A percentile compares a stretch with the other conserved stretches of the same genome.
phyloP scores from a whole-genome alignment of 1,139 yeast genomes.

The Debaryomyces singareniensis region DNA sequence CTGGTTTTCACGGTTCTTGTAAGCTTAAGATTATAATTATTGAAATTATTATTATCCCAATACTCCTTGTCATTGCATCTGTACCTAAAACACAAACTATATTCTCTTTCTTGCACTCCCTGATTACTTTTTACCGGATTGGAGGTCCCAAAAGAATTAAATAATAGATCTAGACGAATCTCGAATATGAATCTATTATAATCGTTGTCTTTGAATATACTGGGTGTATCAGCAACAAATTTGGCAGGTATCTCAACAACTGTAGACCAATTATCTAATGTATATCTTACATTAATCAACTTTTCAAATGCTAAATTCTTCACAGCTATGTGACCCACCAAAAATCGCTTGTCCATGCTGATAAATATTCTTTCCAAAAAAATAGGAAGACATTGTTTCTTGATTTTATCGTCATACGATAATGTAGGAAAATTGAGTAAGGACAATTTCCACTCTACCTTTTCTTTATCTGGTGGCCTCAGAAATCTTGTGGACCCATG shows the following conservation, averaged over 20 bases:
- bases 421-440: conserved; percentile 40
- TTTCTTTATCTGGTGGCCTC: conserved; percentile 12
- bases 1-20: conserved; percentile 12
- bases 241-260: conserved; percentile 62
- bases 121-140: conserved; percentile 4
- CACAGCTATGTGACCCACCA: conserved; percentile 74
- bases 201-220: conserved; percentile 39
- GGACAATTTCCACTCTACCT: conserved; percentile 44
- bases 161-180: conserved; percentile 38
- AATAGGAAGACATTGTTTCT: conserved; percentile 33
- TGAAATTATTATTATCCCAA: conserved; percentile 71
- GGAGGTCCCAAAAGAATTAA: conserved; percentile 21
- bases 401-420: conserved; percentile 32
- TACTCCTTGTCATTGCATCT: conserved; percentile 42
- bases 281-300: conserved; percentile 54
- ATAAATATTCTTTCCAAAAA: conserved; percentile 62
- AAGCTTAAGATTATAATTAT: conserved; percentile 55
- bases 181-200: conserved; percentile 58
- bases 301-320: conserved; percentile 63
- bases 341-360: conserved; percentile 46
- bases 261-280: conserved; percentile 69
- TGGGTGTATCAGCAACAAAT: conserved; percentile 57
- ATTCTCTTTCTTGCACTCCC: conserved; percentile 15
- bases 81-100: conserved; percentile 57
- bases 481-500: conserved; percentile 21